These are phyloP conservation scores for Grammothele lineata DNA, from an alignment of 768 basidiomycete species.

Conservation along the genomic window DNA sequence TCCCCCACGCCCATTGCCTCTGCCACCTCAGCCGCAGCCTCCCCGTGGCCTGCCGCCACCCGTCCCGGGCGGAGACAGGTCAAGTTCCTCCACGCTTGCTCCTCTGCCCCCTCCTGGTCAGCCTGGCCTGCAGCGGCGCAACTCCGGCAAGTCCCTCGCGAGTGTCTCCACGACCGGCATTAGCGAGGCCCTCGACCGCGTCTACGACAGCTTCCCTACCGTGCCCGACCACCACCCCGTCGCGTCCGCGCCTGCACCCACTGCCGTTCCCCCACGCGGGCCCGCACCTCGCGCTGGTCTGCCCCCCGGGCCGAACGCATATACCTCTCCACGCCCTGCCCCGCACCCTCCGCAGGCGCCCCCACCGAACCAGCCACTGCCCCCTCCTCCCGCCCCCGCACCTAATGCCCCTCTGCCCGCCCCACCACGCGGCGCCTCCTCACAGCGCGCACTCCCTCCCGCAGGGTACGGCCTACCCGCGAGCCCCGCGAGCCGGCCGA, in stretches of 20 bases:
- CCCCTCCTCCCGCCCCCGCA: no score
- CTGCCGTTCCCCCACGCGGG: not conserved
- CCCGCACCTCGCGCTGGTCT: no score
- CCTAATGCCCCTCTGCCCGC: slow-evolving; percentile 6
- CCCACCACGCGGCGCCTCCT: slow-evolving; percentile 7
- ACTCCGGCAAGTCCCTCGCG: slow-evolving; percentile 13
- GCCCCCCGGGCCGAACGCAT: slow-evolving; percentile 7
- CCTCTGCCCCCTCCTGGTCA: slow-evolving; percentile 5
- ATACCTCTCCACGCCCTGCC: slow-evolving; percentile 11
- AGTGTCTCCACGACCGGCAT: slow-evolving; percentile 18
- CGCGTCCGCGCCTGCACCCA: slow-evolving; percentile 41
- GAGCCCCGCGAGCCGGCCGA: slow-evolving; percentile 8
- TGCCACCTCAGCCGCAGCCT: slow-evolving; percentile 8
- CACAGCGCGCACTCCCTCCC: not conserved
- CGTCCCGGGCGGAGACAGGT: not conserved
- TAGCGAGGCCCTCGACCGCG: slow-evolving; percentile 48
- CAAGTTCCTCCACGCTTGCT: slow-evolving; percentile 3
- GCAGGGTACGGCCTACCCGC: slow-evolving; percentile 6
- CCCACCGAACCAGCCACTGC: slow-evolving; percentile 8
- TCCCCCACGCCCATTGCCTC: slow-evolving; percentile 12
- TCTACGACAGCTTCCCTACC: no score
- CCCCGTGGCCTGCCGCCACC: slow-evolving; percentile 11
- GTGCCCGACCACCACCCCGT: slow-evolving; percentile 72
- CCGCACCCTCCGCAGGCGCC: slow-evolving; percentile 8
- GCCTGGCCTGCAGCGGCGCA: slow-evolving; percentile 8